A percentile compares a stretch with the other conserved stretches of the same genome.
Evolutionary conservation across 805 yeast genomes (phyloP).

Genomic region (Candida ponderosae): DNA sequence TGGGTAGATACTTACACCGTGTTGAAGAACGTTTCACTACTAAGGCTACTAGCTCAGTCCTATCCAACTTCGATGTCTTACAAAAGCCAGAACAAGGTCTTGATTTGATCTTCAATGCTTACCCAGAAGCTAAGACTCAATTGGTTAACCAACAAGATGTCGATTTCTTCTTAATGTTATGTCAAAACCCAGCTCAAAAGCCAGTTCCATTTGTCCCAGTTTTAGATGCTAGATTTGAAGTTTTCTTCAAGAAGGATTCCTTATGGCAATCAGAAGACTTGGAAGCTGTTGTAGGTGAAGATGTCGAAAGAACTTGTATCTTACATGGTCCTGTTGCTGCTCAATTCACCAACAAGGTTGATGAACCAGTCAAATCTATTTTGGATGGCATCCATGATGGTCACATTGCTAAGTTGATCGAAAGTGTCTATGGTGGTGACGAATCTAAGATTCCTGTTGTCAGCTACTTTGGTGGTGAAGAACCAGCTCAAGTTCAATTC

Average conservation of each 20-base stretch:
- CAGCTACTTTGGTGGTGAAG: constrained; percentile 78
- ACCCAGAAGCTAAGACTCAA: constrained; percentile 72
- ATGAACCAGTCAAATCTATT: constrained; percentile 90
- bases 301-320: constrained; percentile 98
- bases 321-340: constrained; percentile 99
- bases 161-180: constrained; percentile 81
- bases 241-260: constrained; percentile 97
- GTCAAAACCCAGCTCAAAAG: constrained; percentile 81
- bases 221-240: constrained; percentile 88
- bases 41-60: constrained; percentile 49
- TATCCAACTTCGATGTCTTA: constrained; percentile 68
- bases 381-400: constrained; percentile 87
- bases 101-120: constrained; percentile 53
- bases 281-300: constrained; percentile 92
- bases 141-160: constrained; percentile 91
- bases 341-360: constrained; percentile 74
- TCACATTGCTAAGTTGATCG: constrained; percentile 63
- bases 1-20: constrained; percentile 84
- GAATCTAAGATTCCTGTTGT: constrained; percentile 72
- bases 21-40: constrained; percentile 91
- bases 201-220: constrained; percentile 98
- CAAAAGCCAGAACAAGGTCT: constrained; percentile 57
- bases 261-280: constrained; percentile 98
- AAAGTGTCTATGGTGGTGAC: constrained; percentile 66
- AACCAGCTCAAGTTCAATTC: constrained; percentile 31